These are phyloP conservation scores for Psophocarpus tetragonolobus DNA, from an alignment of 306 rosid genomes.

Conservation along the genomic window DNA sequence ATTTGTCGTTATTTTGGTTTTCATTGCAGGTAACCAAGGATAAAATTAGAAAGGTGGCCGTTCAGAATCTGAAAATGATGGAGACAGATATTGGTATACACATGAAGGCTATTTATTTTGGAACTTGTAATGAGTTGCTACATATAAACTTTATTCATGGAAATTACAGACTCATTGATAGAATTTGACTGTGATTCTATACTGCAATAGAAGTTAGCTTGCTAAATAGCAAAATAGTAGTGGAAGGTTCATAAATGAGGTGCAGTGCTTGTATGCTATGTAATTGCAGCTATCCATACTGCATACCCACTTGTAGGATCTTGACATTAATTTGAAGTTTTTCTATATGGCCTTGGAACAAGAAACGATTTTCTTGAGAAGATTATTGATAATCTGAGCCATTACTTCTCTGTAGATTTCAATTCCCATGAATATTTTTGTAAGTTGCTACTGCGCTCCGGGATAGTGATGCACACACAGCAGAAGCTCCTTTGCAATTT, in stretches of 20 bases:
- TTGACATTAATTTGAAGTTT: constrained; percentile 2
- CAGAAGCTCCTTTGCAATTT: neutral
- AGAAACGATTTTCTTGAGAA: neutral
- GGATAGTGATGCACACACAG: neutral
- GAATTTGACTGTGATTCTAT: neutral
- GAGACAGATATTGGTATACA: neutral
- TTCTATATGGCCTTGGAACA: neutral
- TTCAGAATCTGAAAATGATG: constrained; percentile 27
- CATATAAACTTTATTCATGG: neutral
- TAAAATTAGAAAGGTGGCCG: constrained; percentile 28
- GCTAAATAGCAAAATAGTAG: no score
- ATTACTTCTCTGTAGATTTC: neutral
- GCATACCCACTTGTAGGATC: neutral
- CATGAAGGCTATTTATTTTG: neutral
- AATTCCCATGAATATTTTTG: neutral
- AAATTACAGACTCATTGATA: neutral
- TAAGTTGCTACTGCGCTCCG: neutral
- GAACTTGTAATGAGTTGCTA: constrained; percentile 18
- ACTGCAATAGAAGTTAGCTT: neutral
- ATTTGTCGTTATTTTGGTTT: constrained; percentile 32
- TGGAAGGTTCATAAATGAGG: neutral
- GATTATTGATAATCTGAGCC: neutral
- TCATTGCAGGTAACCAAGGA: constrained; percentile 47
- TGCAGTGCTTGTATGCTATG: neutral
- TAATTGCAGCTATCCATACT: constrained; percentile 8